Conservation (phyloP, 2,329 filamentous ascomycete species). For the Penicillium capsulatum region DNA sequence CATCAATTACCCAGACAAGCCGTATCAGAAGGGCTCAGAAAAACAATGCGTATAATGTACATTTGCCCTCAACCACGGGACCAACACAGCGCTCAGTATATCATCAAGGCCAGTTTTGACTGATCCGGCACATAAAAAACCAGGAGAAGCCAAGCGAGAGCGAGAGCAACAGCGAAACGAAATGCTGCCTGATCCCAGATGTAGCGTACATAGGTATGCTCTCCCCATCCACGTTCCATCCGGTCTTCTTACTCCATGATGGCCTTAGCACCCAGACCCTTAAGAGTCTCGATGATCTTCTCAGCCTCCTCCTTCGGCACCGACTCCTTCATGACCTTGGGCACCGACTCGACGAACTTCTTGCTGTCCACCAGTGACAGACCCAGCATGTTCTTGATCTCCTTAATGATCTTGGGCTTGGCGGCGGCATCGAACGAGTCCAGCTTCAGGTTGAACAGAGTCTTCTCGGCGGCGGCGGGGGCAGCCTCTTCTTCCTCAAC, state of each 20-base stretch:
- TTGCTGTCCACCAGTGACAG: slow-evolving; percentile 97
- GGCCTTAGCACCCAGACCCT: slow-evolving; percentile 84
- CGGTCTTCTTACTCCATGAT: slow-evolving; percentile 70
- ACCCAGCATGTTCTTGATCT: slow-evolving; percentile 94
- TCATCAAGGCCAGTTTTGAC: slow-evolving; percentile 14
- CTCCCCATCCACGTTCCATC: background rate
- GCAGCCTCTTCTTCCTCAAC: slow-evolving; percentile 80
- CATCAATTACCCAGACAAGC: slow-evolving; percentile 26
- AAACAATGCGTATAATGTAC: slow-evolving; percentile 36
- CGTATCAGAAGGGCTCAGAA: slow-evolving; percentile 22
- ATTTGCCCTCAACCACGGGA: slow-evolving; percentile 31
- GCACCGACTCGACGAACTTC: slow-evolving; percentile 98
- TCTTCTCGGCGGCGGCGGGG: slow-evolving; percentile 86
- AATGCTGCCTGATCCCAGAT: background rate
- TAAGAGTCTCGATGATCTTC: slow-evolving; percentile 95
- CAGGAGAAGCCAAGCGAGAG: background rate
- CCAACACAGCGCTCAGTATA: slow-evolving; percentile 20
- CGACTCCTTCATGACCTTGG: slow-evolving; percentile 98
- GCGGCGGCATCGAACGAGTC: slow-evolving; percentile 78
- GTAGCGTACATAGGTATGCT: too few relatives aligned
- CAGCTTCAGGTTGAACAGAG: slow-evolving; percentile 94
- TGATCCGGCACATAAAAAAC: background rate
- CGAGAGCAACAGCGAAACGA: background rate
- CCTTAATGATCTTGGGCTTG: slow-evolving; percentile 99
- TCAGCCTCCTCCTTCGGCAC: slow-evolving; percentile 98